Base-by-base conservation (phyloP, 2,329 filamentous ascomycete species). In the Aureobasidium musti region DNA sequence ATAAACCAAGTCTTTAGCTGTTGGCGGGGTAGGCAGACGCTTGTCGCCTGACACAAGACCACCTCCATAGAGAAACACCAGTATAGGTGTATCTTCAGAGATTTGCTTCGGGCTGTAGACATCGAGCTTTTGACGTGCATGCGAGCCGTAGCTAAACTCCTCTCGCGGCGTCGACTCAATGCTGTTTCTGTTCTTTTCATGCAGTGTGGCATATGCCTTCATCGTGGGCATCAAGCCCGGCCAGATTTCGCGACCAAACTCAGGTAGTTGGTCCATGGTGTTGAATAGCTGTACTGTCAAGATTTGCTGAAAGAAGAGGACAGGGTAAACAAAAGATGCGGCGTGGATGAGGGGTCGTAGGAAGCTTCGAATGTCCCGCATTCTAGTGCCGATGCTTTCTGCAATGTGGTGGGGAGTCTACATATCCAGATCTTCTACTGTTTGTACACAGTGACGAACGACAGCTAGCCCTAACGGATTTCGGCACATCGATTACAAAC, bases 91-190 rank as follows among this genome's bases (percentile, higher is more conserved):
- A 41, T 65, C 66, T 23, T 71, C 53, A 8, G 41, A 68, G 13
- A 71, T 63, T 6, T 68, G 68, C 10, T 67, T 45, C 4, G 70
- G 74, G 37, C 63, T 73, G 69, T 81, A 81, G 45, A 80, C 64
- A 66, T 81, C 79, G 21, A 81, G 73, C 43, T 76, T 68, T 14
- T 80, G 78, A 13, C 79, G 74, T 11, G 73, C 68, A 39, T 76
- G 67, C 2, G 71, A 69, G 4, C 78, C 79, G 65, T 80, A 80
- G 5, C 65, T 67, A 68, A 75, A 70, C 13, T 76, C 77, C 53
- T 75, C 67, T 35, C 68, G 68, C 28, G 50, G 57, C 14, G 69
- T 66, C 11, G 72, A 71, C 10, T 67, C 72, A 59, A 74, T 73
- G 23, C n/a, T 53, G 37, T 63, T 65, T n/a, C 69, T 68, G 43